phyloP scores from a whole-genome alignment of 257 asterid species.

The Rubia yunnanensis region DNA sequence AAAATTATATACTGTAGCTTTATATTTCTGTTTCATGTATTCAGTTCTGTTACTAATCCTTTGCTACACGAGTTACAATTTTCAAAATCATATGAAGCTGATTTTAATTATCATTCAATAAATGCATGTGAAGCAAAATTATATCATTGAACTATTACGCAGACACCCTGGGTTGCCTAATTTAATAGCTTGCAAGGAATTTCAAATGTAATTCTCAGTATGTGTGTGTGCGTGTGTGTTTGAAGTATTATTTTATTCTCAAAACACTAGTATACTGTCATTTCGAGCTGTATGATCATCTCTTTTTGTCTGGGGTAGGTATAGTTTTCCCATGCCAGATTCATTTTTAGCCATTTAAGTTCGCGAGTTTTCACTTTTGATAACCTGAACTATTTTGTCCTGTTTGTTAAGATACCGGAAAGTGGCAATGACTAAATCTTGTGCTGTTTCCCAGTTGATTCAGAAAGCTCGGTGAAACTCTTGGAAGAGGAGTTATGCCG shows the following conservation, averaged over 20 bases:
- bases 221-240: not conserved
- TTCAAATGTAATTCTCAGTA: not conserved
- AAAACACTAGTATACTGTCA: not conserved
- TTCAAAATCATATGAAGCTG: not conserved
- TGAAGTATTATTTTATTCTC: not conserved
- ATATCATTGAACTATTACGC: not conserved
- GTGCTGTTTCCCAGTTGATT: constrained; percentile 21
- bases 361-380: not conserved
- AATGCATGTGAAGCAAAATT: not conserved
- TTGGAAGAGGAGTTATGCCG: constrained; percentile 22
- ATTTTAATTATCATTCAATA: not conserved
- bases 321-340: not conserved
- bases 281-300: not conserved
- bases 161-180: not conserved
- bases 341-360: not conserved
- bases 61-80: not conserved
- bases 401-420: not conserved
- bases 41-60: not conserved
- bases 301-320: not conserved
- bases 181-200: not conserved
- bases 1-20: not conserved
- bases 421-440: not conserved
- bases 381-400: not conserved
- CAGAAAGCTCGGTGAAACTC: constrained; percentile 20
- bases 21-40: not conserved